A percentile compares a stretch with the other conserved stretches of the same genome.
phyloP scores from a whole-genome alignment of 371 early-diverging fungal species.

The Mortierella sp. region DNA sequence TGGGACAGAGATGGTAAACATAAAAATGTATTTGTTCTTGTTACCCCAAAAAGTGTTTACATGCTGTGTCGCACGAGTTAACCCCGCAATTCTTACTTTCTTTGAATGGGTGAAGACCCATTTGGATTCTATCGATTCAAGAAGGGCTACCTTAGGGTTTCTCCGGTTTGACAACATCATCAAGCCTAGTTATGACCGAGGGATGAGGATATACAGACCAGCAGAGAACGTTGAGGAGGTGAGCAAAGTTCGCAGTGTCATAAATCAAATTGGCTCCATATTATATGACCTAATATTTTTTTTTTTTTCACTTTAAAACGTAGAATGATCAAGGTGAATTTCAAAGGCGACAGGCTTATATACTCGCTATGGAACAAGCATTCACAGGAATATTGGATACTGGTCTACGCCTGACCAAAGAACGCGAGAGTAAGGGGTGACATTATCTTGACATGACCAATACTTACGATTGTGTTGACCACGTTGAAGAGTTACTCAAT shows the following conservation, averaged over 20 bases:
- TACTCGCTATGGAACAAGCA: slow-evolving; percentile 67
- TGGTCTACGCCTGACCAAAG: slow-evolving; percentile 60
- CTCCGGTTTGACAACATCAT: slow-evolving; percentile 66
- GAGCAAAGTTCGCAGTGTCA: slow-evolving; percentile 14
- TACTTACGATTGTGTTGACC: too few relatives aligned
- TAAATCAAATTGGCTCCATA: not conserved
- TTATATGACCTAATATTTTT: not conserved
- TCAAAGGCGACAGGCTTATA: slow-evolving; percentile 69
- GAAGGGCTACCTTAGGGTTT: slow-evolving; percentile 60
- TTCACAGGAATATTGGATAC: slow-evolving; percentile 65
- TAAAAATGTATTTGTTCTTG: not conserved
- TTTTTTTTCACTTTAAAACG: not conserved
- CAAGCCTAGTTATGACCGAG: slow-evolving; percentile 64
- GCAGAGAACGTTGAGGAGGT: slow-evolving; percentile 70
- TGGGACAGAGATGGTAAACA: slow-evolving; percentile 71
- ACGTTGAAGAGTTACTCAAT: not conserved
- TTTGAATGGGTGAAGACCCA: slow-evolving; percentile 37
- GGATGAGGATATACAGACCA: slow-evolving; percentile 66
- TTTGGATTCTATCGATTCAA: slow-evolving; percentile 52
- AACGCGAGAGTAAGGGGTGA: slow-evolving; percentile 60
- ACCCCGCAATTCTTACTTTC: not conserved
- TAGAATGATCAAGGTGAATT: slow-evolving; percentile 72
- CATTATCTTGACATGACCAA: too few relatives aligned
- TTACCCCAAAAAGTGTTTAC: slow-evolving; percentile 9
- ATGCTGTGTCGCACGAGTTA: not conserved